A percentile compares a stretch with the other conserved stretches of the same genome.
Conservation (phyloP, 2,329 filamentous ascomycete genomes). For the Chalaropsis ovoidea region DNA sequence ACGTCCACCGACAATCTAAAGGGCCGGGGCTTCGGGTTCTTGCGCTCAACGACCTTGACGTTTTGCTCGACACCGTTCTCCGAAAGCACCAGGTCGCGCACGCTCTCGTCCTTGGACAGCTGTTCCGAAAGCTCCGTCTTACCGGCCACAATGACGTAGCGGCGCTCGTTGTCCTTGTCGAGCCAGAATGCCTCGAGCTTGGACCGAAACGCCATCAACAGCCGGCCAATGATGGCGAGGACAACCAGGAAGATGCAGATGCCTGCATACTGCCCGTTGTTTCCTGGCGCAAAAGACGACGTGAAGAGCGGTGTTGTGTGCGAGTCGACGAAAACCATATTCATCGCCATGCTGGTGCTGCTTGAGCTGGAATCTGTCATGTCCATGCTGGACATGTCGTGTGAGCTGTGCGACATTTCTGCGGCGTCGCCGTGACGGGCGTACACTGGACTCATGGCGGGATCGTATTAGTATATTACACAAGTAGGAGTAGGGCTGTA, state of each 20-base stretch:
- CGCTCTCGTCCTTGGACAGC: slow-evolving; percentile 48
- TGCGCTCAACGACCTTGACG: slow-evolving; percentile 60
- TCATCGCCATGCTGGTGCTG: slow-evolving; percentile 32
- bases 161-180: slow-evolving; percentile 59
- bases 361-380: slow-evolving; percentile 15
- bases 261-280: slow-evolving; percentile 64
- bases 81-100: slow-evolving; percentile 56
- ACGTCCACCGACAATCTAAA: slow-evolving; percentile 77
- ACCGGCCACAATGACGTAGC: slow-evolving; percentile 66
- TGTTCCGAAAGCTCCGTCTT: slow-evolving; percentile 50
- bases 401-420: neutral
- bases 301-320: slow-evolving; percentile 47
- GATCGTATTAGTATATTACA: slow-evolving; percentile 11
- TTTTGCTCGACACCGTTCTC: slow-evolving; percentile 73
- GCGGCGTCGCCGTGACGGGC: slow-evolving; percentile 16
- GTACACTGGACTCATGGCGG: slow-evolving; percentile 17
- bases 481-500: neutral
- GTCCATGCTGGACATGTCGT: slow-evolving; percentile 22
- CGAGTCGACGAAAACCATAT: slow-evolving; percentile 51
- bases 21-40: slow-evolving; percentile 46
- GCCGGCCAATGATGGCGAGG: slow-evolving; percentile 59
- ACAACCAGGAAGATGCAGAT: slow-evolving; percentile 86
- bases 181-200: slow-evolving; percentile 55
- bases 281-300: slow-evolving; percentile 60
- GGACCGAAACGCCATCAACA: slow-evolving; percentile 61